phyloP scores from a whole-genome alignment of 306 rosid genomes.

The Leucaena leucocephala region DNA sequence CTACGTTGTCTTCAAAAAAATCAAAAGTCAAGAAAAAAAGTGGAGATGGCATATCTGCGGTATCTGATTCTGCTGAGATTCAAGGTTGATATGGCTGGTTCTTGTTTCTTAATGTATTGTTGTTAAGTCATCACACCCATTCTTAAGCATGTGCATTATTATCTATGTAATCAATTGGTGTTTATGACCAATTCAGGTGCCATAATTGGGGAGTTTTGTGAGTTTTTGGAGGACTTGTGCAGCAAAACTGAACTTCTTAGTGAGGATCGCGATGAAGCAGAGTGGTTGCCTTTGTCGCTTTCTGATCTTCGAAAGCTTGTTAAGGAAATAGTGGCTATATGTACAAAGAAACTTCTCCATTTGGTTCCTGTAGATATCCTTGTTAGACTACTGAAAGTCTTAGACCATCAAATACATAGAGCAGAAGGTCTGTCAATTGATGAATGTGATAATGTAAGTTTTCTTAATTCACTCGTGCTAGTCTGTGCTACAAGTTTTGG shows the following conservation, averaged over 20 bases:
- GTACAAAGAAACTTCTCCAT: slow-evolving; percentile 77
- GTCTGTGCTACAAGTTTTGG: slow-evolving; percentile 9
- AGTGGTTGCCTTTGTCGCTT: slow-evolving; percentile 82
- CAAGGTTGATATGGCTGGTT: slow-evolving; percentile 65
- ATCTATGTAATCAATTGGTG: slow-evolving; percentile 29
- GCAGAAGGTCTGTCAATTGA: slow-evolving; percentile 93
- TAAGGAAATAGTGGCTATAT: slow-evolving; percentile 80
- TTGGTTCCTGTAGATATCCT: slow-evolving; percentile 76
- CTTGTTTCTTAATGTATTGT: slow-evolving; percentile 26
- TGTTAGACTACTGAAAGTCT: slow-evolving; percentile 80
- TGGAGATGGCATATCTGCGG: slow-evolving; percentile 52
- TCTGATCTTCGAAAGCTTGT: slow-evolving; percentile 83
- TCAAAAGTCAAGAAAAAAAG: slow-evolving; percentile 74
- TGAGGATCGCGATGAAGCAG: slow-evolving; percentile 89
- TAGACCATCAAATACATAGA: slow-evolving; percentile 95
- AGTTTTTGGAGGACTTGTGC: slow-evolving; percentile 77
- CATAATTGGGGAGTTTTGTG: slow-evolving; percentile 59
- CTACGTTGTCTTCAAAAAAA: slow-evolving; percentile 70
- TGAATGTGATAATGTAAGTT: slow-evolving; percentile 84
- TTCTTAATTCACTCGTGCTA: slow-evolving; percentile 19
- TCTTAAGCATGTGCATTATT: slow-evolving; percentile 6
- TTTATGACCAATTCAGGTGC: slow-evolving; percentile 56
- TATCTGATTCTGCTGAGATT: slow-evolving; percentile 58
- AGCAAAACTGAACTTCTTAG: slow-evolving; percentile 68
- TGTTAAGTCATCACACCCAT: background rate